phyloP scores from a whole-genome alignment of 345 rosid genomes.

The Moricandia moricandioides region DNA sequence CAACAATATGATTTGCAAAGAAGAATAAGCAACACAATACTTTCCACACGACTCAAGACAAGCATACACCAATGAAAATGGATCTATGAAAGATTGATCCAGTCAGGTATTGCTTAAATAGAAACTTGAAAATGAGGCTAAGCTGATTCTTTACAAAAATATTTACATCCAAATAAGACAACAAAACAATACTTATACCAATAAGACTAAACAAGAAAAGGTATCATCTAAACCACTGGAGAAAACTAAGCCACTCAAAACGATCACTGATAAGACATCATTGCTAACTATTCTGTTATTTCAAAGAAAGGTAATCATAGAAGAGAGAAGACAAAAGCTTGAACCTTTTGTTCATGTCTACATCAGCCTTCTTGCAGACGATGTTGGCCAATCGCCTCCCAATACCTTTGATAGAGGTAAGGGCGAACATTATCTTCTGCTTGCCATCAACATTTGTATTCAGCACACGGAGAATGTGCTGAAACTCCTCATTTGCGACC shows the following conservation, averaged over 20 bases:
- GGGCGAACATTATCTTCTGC: slow-evolving; percentile 87
- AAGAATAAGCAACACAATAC: background rate
- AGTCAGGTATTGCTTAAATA: background rate
- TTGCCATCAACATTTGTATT: slow-evolving; percentile 92
- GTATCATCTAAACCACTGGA: background rate
- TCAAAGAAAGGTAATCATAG: background rate
- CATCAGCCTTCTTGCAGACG: slow-evolving; percentile 91
- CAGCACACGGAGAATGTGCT: slow-evolving; percentile 88
- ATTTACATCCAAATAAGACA: background rate
- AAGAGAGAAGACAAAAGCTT: background rate
- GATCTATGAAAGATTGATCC: background rate
- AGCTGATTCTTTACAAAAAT: background rate
- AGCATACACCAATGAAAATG: background rate
- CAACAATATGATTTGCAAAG: background rate
- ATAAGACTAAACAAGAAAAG: background rate
- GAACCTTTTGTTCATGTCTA: slow-evolving; percentile 84
- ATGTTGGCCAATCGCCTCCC: slow-evolving; percentile 85
- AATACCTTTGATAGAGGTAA: slow-evolving; percentile 91
- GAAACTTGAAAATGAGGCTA: background rate
- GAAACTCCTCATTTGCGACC: slow-evolving; percentile 84
- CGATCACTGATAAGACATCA: background rate
- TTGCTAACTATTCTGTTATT: background rate
- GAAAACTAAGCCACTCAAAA: background rate
- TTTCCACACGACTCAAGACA: background rate
- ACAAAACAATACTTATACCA: background rate